Evolutionary conservation across 805 yeast genomes (phyloP).

Genomic region (Barnettozyma sucrosica): DNA sequence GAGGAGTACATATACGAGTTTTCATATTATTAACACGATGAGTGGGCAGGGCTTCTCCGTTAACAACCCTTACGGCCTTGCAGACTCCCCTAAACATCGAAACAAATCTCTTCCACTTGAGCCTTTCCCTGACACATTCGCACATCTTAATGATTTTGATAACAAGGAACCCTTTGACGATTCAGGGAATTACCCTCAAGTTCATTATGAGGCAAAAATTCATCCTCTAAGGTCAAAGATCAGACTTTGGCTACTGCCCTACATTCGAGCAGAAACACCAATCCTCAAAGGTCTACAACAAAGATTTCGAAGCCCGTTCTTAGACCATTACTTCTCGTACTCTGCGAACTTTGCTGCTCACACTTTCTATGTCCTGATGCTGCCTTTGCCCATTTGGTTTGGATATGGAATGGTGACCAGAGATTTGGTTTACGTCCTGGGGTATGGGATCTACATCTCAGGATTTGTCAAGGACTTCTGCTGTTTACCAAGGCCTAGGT

Average conservation of each 20-base stretch:
- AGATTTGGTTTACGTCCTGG: conserved; percentile 65
- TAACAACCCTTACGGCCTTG: not conserved
- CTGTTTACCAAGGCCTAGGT: conserved; percentile 86
- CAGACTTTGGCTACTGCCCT: conserved; percentile 49
- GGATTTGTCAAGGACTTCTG: conserved; percentile 79
- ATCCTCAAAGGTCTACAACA: conserved; percentile 53
- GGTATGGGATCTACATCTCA: conserved; percentile 51
- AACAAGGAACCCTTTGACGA: conserved; percentile 36
- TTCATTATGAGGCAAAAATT: conserved; percentile 58
- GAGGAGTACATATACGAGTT: too few species aligned
- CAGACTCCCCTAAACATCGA: not conserved
- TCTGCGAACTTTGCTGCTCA: conserved; percentile 90
- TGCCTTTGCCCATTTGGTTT: conserved; percentile 82
- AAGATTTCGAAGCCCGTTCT: conserved; percentile 37
- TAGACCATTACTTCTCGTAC: conserved; percentile 78
- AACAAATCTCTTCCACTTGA: conserved; percentile 1
- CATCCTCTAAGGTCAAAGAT: conserved; percentile 47
- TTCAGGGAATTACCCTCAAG: conserved; percentile 68
- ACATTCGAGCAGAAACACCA: conserved; percentile 60
- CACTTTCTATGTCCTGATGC: conserved; percentile 84
- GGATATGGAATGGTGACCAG: conserved; percentile 55
- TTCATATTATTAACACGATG: not conserved
- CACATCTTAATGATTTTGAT: conserved; percentile 24
- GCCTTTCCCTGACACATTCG: conserved; percentile 18
- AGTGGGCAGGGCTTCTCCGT: not conserved